Percentiles rank a stretch among this genome's conserved stretches.
Conservation (phyloP, 2,329 filamentous ascomycete species). For the Fusarium armeniacum region DNA sequence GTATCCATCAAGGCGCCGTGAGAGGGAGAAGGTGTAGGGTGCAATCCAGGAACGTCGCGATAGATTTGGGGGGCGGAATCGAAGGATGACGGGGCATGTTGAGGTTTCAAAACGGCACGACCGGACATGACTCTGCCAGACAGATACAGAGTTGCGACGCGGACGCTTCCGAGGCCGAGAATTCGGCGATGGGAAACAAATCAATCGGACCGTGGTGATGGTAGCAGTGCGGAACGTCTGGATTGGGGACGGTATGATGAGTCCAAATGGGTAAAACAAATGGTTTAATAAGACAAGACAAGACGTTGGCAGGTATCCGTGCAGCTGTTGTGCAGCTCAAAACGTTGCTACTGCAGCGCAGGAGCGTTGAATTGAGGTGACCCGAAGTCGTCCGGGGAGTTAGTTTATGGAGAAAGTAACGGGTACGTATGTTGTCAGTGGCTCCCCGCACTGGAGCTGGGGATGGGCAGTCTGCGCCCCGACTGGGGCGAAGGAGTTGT, state of each 20-base stretch:
- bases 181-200: constrained; percentile 29
- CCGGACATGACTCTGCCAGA: constrained; percentile 51
- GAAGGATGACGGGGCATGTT: constrained; percentile 52
- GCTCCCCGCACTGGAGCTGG: constrained; percentile 49
- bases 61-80: constrained; percentile 48
- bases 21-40: constrained; percentile 40
- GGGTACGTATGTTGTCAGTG: constrained; percentile 46
- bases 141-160: constrained; percentile 30
- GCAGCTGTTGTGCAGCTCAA: constrained; percentile 29
- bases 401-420: constrained; percentile 45
- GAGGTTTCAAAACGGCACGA: constrained; percentile 49
- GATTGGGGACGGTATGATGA: constrained; percentile 11
- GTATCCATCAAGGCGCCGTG: constrained; percentile 58
- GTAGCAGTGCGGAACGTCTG: constrained; percentile 10
- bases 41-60: constrained; percentile 43
- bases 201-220: constrained; percentile 16
- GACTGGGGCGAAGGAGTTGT: constrained; percentile 33
- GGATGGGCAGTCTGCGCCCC: constrained; percentile 41
- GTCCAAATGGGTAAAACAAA: constrained; percentile 22
- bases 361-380: constrained; percentile 38
- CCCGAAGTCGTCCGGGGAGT: constrained; percentile 40
- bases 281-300: constrained; percentile 29
- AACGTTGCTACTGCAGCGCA: constrained; percentile 36
- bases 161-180: constrained; percentile 39
- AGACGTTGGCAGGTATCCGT: constrained; percentile 22